Evolutionary conservation across 805 yeast species (phyloP).

Genomic region (Metschnikowia amazonensis): DNA sequence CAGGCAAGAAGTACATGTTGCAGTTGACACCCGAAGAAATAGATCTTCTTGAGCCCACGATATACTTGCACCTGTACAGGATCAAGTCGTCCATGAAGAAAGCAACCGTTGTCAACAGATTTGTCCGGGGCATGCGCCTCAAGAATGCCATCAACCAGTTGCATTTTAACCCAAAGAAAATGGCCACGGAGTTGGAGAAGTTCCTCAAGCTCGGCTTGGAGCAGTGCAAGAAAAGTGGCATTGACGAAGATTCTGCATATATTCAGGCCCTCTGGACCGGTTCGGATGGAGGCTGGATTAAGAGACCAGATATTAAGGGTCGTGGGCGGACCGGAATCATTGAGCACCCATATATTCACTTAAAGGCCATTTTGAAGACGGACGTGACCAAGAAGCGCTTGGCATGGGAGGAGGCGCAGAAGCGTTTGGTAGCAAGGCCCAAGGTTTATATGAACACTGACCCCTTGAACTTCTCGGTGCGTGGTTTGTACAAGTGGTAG

Average conservation of each 20-base stretch:
- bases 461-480: conserved; percentile 41
- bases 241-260: conserved; percentile 60
- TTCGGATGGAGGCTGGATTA: conserved; percentile 72
- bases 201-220: conserved; percentile 67
- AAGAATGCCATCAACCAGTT: conserved; percentile 86
- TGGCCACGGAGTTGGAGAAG: conserved; percentile 74
- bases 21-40: conserved; percentile 61
- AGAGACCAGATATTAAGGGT: conserved; percentile 77
- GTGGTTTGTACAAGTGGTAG: conserved; percentile 42
- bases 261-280: conserved; percentile 88
- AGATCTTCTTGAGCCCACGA: conserved; percentile 79
- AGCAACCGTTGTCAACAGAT: conserved; percentile 73
- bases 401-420: conserved; percentile 53
- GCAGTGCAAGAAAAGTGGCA: conserved; percentile 59
- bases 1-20: conserved; percentile 51
- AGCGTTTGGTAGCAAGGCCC: conserved; percentile 49
- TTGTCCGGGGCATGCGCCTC: conserved; percentile 67
- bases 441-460: conserved; percentile 44
- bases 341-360: conserved; percentile 73
- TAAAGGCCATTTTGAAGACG: conserved; percentile 71
- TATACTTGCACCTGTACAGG: conserved; percentile 77
- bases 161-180: conserved; percentile 78
- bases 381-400: conserved; percentile 59
- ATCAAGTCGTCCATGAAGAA: conserved; percentile 86
- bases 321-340: conserved; percentile 86